Evolutionary conservation across 257 asterid genomes (phyloP).

Genomic region (Gentiana straminea): DNA sequence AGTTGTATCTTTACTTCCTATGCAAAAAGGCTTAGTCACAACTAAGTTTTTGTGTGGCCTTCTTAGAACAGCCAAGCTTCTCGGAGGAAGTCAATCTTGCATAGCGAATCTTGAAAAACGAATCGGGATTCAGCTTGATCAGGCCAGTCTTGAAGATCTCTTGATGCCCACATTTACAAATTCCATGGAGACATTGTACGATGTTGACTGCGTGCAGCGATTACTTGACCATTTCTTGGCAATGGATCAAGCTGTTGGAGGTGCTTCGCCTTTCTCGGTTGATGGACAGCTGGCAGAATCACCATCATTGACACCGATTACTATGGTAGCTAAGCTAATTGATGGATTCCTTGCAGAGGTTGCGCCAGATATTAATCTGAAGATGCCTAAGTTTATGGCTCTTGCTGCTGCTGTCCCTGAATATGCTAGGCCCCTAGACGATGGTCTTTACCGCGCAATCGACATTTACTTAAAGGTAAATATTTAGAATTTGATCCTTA

Average conservation of each 20-base stretch:
- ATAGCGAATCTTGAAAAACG: constrained; percentile 65
- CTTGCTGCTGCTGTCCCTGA: constrained; percentile 91
- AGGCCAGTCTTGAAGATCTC: constrained; percentile 92
- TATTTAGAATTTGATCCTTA: neutral
- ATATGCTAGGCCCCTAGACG: constrained; percentile 88
- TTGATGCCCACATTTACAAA: constrained; percentile 74
- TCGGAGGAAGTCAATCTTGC: constrained; percentile 46
- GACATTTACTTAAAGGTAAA: constrained; percentile 88
- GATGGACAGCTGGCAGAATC: constrained; percentile 72
- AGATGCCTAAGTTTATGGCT: constrained; percentile 77
- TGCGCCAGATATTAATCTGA: constrained; percentile 84
- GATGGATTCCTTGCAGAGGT: constrained; percentile 96
- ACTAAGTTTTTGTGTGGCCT: constrained; percentile 71
- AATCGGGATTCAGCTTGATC: constrained; percentile 88
- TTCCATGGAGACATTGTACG: constrained; percentile 89
- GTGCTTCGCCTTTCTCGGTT: constrained; percentile 62
- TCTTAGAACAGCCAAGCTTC: constrained; percentile 79
- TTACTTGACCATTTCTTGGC: constrained; percentile 84
- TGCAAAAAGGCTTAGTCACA: constrained; percentile 73
- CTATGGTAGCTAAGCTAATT: constrained; percentile 81
- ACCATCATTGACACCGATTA: constrained; percentile 81
- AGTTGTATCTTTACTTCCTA: constrained; percentile 59
- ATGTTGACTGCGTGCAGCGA: constrained; percentile 77
- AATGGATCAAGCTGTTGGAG: constrained; percentile 59
- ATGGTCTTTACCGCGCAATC: constrained; percentile 91